Evolutionary conservation across 352 stramenopile genomes (phyloP).

Genomic region (Phytopythium helicoides): DNA sequence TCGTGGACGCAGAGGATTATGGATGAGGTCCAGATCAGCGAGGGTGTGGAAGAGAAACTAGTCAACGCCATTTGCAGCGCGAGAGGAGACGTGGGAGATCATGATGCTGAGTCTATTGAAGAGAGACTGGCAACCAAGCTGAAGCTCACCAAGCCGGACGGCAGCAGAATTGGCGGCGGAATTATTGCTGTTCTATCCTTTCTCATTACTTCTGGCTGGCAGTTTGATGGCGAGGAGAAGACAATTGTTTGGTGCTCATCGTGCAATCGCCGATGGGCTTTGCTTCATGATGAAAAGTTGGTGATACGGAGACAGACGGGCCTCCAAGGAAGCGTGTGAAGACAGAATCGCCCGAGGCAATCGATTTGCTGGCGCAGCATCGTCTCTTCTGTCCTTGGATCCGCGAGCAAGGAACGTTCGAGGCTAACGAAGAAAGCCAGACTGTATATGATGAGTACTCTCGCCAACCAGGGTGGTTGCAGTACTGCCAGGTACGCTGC

Average conservation of each 20-base stretch:
- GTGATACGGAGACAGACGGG: constrained; percentile 8
- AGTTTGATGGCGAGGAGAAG: constrained; percentile 13
- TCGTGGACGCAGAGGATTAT: constrained; percentile 15
- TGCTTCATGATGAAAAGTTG: constrained; percentile 1
- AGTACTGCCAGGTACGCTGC: constrained; percentile 30
- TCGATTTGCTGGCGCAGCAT: constrained; percentile 23
- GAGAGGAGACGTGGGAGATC: background rate
- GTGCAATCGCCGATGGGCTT: constrained; percentile 44
- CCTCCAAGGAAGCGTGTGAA: constrained; percentile 33
- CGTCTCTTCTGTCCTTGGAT: constrained; percentile 70
- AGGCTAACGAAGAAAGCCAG: constrained; percentile 18
- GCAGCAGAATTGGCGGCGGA: too few relatives aligned
- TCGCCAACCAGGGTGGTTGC: constrained; percentile 31
- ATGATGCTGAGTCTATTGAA: constrained; percentile 2
- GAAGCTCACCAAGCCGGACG: background rate
- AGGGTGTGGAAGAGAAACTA: constrained; percentile 2
- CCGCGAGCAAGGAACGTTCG: constrained; percentile 11
- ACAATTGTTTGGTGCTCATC: constrained; percentile 28
- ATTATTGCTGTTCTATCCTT: constrained; percentile 25
- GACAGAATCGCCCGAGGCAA: background rate
- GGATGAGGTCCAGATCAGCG: constrained; percentile 9
- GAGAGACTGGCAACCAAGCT: constrained; percentile 16
- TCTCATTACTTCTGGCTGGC: constrained; percentile 42
- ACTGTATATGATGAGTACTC: constrained; percentile 20
- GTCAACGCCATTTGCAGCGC: too few relatives aligned